Evolutionary conservation across 2,329 filamentous ascomycete genomes (phyloP).

Genomic region (Aschersonia sp.): DNA sequence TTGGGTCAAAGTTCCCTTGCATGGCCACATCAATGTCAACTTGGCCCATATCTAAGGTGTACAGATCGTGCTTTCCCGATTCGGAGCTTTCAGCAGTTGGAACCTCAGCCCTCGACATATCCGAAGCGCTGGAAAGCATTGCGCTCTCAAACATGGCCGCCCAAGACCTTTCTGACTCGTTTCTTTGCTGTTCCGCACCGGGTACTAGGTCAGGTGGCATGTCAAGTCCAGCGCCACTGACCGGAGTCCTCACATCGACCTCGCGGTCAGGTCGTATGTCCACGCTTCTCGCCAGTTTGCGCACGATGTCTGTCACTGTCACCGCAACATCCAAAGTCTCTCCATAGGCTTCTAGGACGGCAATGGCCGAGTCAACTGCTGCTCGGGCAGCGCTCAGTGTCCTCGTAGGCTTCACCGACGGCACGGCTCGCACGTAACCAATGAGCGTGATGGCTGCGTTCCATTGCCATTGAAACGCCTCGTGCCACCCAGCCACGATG

Average conservation of each 20-base stretch:
- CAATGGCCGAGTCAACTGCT: conserved; percentile 21
- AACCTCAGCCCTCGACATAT: not conserved
- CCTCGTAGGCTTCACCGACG: conserved; percentile 1
- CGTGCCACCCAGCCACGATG: conserved; percentile 12
- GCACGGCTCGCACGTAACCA: conserved; percentile 18
- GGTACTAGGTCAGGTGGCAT: not conserved
- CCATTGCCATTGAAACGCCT: conserved; percentile 13
- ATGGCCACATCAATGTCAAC: not conserved
- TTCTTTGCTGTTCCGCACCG: not conserved
- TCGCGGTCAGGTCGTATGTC: not conserved
- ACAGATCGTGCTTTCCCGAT: not conserved
- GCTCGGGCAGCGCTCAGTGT: conserved; percentile 7
- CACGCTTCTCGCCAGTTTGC: not conserved
- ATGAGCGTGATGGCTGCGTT: conserved; percentile 16
- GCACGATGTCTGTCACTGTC: not conserved
- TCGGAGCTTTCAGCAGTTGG: not conserved
- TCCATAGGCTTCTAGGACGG: conserved; percentile 7
- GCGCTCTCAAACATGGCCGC: not conserved
- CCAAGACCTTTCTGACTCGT: not conserved
- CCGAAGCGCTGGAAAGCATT: not conserved
- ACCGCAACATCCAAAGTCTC: not conserved
- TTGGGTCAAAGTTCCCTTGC: not conserved
- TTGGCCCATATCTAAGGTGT: not conserved
- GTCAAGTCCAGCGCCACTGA: not conserved
- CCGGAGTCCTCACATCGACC: not conserved